phyloP scores from a whole-genome alignment of 257 asterid genomes.

The Salvia rosmarinus region DNA sequence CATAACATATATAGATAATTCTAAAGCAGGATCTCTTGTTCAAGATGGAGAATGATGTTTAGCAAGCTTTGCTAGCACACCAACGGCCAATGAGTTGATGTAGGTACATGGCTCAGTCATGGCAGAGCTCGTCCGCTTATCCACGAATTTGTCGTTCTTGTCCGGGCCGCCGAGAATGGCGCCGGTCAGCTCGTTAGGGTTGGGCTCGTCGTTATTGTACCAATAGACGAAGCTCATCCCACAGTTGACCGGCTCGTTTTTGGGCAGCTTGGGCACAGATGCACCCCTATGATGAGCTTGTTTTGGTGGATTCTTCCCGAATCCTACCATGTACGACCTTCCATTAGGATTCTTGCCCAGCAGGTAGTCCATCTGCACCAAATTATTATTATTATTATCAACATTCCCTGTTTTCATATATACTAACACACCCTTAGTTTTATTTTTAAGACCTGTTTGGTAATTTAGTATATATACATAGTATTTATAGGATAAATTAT shows the following conservation, averaged over 20 bases:
- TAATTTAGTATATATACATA: too few relatives aligned
- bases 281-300: constrained; percentile 95
- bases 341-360: constrained; percentile 66
- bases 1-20: background rate
- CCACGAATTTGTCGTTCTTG: constrained; percentile 54
- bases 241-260: constrained; percentile 43
- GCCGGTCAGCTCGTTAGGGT: constrained; percentile 78
- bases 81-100: constrained; percentile 74
- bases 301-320: constrained; percentile 68
- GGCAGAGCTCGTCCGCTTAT: constrained; percentile 57
- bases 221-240: constrained; percentile 63
- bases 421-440: too few relatives aligned
- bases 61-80: constrained; percentile 77
- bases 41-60: constrained; percentile 47
- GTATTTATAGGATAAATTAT: too few relatives aligned
- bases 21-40: too few relatives aligned
- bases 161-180: constrained; percentile 92
- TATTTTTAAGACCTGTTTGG: too few relatives aligned
- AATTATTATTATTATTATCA: background rate
- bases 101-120: constrained; percentile 79
- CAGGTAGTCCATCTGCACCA: constrained; percentile 75
- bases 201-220: constrained; percentile 50
- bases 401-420: too few relatives aligned
- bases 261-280: constrained; percentile 59
- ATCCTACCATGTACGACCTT: constrained; percentile 88